Percentiles rank a stretch among this genome's conserved stretches.
phyloP scores from a whole-genome alignment of 257 asterid species.

The Solanum gandarillasii region DNA sequence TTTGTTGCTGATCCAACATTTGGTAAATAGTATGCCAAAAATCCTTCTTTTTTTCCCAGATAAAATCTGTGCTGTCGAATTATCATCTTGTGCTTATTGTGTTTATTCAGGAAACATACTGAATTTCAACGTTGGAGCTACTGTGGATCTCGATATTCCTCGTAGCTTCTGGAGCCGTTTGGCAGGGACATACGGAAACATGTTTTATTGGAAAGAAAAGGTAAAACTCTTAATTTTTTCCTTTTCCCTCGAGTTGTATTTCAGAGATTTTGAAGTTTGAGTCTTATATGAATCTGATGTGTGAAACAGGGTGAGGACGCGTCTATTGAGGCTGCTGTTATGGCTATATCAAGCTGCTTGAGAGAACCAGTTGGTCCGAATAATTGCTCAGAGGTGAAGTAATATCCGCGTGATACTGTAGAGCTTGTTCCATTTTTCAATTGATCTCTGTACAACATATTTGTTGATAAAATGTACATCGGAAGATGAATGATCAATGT shows the following conservation, averaged over 20 bases:
- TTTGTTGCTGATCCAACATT: conserved; percentile 97
- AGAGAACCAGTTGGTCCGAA: conserved; percentile 68
- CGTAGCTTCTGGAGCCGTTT: conserved; percentile 93
- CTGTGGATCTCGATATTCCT: conserved; percentile 82
- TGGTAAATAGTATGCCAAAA: conserved; percentile 28
- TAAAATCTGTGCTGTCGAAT: background rate
- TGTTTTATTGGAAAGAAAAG: conserved; percentile 92
- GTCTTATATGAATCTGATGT: background rate
- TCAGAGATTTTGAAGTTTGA: background rate
- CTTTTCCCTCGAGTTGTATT: background rate
- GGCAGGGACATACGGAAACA: conserved; percentile 89
- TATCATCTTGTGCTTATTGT: background rate
- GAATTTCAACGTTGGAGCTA: conserved; percentile 83
- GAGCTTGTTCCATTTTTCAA: background rate
- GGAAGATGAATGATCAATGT: background rate
- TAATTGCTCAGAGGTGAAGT: conserved; percentile 65
- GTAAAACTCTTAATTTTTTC: conserved; percentile 12
- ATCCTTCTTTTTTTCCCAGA: background rate
- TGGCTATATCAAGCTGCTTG: conserved; percentile 66
- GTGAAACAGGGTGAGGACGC: conserved; percentile 70
- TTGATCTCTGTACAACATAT: background rate
- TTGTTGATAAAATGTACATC: background rate
- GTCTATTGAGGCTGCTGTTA: conserved; percentile 83
- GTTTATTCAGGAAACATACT: conserved; percentile 62
- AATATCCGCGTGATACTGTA: background rate